Conservation (phyloP, 352 stramenopile genomes). For the Globisporangium camurandrum region DNA sequence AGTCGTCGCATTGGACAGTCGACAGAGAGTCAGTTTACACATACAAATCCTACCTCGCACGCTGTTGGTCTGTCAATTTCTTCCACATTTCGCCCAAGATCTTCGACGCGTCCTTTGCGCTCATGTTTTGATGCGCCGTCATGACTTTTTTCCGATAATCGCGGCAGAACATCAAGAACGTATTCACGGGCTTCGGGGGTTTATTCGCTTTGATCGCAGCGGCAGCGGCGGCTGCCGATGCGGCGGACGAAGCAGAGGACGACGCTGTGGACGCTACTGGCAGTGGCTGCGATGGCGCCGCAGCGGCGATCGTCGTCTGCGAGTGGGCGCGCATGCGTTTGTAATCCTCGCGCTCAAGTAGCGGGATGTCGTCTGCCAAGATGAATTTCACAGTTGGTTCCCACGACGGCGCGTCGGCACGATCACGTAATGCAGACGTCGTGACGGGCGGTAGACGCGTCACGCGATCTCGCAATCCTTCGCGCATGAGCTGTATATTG, state of each 20-base stretch:
- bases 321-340: slow-evolving; percentile 70
- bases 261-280: no score
- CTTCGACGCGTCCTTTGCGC: slow-evolving; percentile 74
- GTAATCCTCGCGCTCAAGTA: slow-evolving; percentile 71
- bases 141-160: slow-evolving; percentile 82
- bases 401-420: slow-evolving; percentile 50
- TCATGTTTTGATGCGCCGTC: slow-evolving; percentile 59
- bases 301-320: slow-evolving; percentile 28
- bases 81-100: slow-evolving; percentile 83
- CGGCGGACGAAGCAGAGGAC: no score
- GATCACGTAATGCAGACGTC: slow-evolving; percentile 50
- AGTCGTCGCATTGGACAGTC: no score
- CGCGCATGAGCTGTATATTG: slow-evolving; percentile 68
- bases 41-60: slow-evolving; percentile 33
- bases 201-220: slow-evolving; percentile 50
- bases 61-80: slow-evolving; percentile 71
- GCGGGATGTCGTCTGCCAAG: slow-evolving; percentile 60
- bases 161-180: slow-evolving; percentile 80
- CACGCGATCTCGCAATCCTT: slow-evolving; percentile 53
- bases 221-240: no score
- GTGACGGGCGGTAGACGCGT: slow-evolving; percentile 50
- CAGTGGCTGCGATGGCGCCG: slow-evolving; percentile 15
- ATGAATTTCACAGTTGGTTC: slow-evolving; percentile 70
- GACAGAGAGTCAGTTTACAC: neutral
- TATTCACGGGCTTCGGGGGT: slow-evolving; percentile 77